phyloP scores from a whole-genome alignment of 306 rosid genomes.

The Trichosanthes cucumerina region DNA sequence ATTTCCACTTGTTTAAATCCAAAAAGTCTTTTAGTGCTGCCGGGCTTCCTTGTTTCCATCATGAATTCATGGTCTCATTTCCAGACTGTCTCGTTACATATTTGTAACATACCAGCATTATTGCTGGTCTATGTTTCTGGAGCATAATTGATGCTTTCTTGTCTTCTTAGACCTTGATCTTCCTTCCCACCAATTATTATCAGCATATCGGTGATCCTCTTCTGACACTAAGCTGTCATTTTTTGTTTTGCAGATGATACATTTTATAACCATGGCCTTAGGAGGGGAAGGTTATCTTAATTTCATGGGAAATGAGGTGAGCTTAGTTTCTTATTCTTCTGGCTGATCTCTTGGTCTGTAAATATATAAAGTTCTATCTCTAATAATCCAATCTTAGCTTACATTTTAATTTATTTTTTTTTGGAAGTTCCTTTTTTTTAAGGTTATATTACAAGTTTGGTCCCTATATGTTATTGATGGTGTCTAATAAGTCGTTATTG shows the following conservation, averaged over 20 bases:
- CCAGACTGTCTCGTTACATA: background rate
- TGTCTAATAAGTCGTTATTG: background rate
- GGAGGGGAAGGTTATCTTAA: slow-evolving; percentile 98
- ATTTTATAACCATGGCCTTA: slow-evolving; percentile 83
- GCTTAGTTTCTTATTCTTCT: slow-evolving; percentile 18
- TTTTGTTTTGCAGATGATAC: slow-evolving; percentile 68
- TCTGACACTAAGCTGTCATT: background rate
- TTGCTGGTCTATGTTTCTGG: background rate
- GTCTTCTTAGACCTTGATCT: background rate
- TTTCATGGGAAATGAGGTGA: slow-evolving; percentile 98
- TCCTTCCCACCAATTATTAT: background rate
- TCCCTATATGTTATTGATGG: background rate
- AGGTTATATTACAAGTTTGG: background rate
- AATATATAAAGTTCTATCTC: background rate
- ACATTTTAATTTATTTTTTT: too few relatives aligned
- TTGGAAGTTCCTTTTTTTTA: background rate
- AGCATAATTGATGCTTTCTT: background rate
- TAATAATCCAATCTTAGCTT: background rate
- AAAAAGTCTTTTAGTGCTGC: background rate
- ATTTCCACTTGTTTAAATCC: background rate
- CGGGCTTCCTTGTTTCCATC: background rate
- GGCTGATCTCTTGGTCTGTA: background rate
- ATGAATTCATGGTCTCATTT: background rate
- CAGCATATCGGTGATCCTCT: background rate
- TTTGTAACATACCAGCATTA: background rate